Evolutionary conservation across 257 asterid genomes (phyloP).

Genomic region (Prunella vulgaris): DNA sequence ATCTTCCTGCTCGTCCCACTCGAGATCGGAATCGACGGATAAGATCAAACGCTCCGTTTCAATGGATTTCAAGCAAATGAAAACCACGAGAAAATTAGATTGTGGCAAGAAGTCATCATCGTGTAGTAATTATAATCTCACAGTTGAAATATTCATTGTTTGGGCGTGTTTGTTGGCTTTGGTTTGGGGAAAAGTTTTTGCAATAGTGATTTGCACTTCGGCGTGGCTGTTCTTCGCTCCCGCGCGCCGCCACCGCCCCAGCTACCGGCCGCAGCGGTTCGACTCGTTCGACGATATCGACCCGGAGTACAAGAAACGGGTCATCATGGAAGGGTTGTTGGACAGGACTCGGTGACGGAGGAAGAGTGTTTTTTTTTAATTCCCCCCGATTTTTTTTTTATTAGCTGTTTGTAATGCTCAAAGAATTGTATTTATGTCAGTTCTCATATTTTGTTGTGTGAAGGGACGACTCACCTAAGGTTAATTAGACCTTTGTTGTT

Average conservation of each 20-base stretch:
- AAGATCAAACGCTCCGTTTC: neutral
- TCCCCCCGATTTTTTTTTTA: neutral
- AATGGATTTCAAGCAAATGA: conserved; percentile 23
- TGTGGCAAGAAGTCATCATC: neutral
- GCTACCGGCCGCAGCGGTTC: neutral
- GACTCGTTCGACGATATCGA: conserved; percentile 18
- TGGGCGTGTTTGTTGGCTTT: conserved; percentile 43
- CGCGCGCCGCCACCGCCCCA: neutral
- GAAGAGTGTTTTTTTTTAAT: neutral
- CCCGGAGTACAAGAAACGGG: conserved; percentile 32
- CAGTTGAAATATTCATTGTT: conserved; percentile 29
- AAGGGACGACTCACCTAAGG: conserved; percentile 10
- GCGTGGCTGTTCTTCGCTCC: conserved; percentile 42
- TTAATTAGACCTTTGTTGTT: neutral
- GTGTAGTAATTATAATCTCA: neutral
- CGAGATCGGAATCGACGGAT: conserved; percentile 24
- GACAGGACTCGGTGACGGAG: conserved; percentile 24
- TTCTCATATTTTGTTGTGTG: neutral
- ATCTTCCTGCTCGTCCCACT: conserved; percentile 24
- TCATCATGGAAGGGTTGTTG: conserved; percentile 36
- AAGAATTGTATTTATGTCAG: neutral
- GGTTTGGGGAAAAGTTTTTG: conserved; percentile 55
- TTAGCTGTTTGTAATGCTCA: neutral
- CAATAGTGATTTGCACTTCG: conserved; percentile 49
- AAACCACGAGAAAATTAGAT: neutral